Base-by-base conservation (phyloP, 73 alveolate genomes). In the Chromera velia region DNA sequence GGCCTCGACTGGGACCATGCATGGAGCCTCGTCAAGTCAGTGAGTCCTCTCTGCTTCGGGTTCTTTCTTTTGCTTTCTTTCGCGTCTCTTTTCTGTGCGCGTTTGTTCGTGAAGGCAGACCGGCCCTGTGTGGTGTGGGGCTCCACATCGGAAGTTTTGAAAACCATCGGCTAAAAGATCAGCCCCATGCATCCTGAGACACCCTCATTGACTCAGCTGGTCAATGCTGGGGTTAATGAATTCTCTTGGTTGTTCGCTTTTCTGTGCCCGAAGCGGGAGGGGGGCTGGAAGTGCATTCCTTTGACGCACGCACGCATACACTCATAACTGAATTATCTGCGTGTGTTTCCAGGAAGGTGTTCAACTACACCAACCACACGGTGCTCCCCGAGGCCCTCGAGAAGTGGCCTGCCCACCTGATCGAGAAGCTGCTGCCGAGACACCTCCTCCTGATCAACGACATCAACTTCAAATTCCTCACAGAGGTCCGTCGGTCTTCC, bases 331-430 rank as follows among this genome's bases (percentile, higher is more conserved):
- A 68, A 30, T 0, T 0, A 48, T 68, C 31, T 33, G 26, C 28
- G 28, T 33, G 0, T 33, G 9, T 40, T 10, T 46, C 32, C 77
- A 70, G 64, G 72, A 69, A 80, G 80, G 69, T 92, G 74, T 88
- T 89, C 89, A 75, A 82, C 76, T 93, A 90, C 88, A 90, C 97
- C 33, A 88, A 87, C 81, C 96, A 93, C 82, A 92, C 97, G 31
- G 93, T 92, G 63, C 71, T 87, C 74, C 94, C 94, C 29, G 96
- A 92, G 88, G 94, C 94, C 34, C 80, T 92, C 49, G 98, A 93
- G 76, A 92, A 91, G 73, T 93, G 98, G 98, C 92, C 94, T 1
- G 92, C 89, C 0, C 87, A 85, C 70, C 77, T 93, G 73, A 65
- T 93, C 70, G 95, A 84, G 76, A 89, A 84, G 30, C 49, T 93